Conservation (phyloP, 202 grass and related monocot species). For the Dendrocalamus latiflorus region DNA sequence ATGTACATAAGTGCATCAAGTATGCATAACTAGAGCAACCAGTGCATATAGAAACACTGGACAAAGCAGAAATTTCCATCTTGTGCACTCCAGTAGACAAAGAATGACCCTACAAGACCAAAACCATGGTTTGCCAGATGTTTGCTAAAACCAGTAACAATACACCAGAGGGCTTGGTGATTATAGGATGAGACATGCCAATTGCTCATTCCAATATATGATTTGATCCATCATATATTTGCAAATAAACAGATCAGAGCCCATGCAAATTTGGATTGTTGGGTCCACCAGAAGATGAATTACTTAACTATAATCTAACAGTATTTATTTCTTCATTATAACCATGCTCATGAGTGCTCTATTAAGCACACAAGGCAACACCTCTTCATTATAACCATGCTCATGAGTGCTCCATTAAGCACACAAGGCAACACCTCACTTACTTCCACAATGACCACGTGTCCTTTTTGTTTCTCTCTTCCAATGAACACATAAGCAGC, state of each 20-base stretch:
- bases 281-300: neutral
- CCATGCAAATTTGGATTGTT: constrained; percentile 2
- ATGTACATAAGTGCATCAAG: constrained; percentile 1
- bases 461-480: neutral
- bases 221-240: neutral
- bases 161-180: constrained; percentile 11
- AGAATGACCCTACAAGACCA: neutral
- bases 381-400: no score
- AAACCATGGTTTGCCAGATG: neutral
- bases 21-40: neutral
- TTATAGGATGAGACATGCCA: neutral
- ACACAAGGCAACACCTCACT: neutral
- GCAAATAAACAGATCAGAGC: neutral
- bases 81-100: neutral
- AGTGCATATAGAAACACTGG: constrained; percentile 2
- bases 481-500: no score
- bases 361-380: no score
- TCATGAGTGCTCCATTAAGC: neutral
- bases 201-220: neutral
- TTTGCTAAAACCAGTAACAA: constrained; percentile 1
- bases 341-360: no score
- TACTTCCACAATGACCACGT: neutral
- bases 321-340: neutral
- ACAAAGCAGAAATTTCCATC: constrained; percentile 4
- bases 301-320: neutral